A percentile compares a stretch with the other conserved stretches of the same genome.
Evolutionary conservation across 2,329 filamentous ascomycete species (phyloP).

Genomic region (Alternaria sp.): DNA sequence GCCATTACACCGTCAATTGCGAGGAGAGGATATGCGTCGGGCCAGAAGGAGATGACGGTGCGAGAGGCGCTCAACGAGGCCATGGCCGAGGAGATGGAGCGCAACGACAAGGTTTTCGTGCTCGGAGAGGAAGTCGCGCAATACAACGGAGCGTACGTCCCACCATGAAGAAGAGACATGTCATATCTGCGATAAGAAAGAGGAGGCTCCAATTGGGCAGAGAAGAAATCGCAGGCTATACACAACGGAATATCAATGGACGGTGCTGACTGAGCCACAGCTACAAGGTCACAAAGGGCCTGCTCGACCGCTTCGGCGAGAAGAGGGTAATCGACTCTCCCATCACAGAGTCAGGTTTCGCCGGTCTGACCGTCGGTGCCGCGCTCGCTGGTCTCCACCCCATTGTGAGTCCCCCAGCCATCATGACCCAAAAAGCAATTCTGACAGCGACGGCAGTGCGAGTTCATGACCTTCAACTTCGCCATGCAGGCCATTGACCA

Average conservation of each 20-base stretch:
- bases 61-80: slow-evolving; percentile 98
- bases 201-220: background rate
- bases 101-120: slow-evolving; percentile 93
- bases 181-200: slow-evolving; percentile 1
- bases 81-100: slow-evolving; percentile 94
- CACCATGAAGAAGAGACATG: slow-evolving; percentile 12
- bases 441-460: slow-evolving; percentile 67
- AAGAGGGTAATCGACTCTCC: slow-evolving; percentile 98
- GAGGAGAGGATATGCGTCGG: slow-evolving; percentile 63
- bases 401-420: slow-evolving; percentile 67
- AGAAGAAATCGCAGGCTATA: slow-evolving; percentile 4
- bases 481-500: slow-evolving; percentile 99
- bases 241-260: background rate
- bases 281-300: slow-evolving; percentile 99
- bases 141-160: slow-evolving; percentile 88
- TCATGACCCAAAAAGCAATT: background rate
- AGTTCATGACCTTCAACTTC: slow-evolving; percentile 99
- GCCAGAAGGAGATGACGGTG: slow-evolving; percentile 92
- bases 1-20: slow-evolving; percentile 57
- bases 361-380: slow-evolving; percentile 90
- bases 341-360: slow-evolving; percentile 97
- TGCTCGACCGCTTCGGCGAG: slow-evolving; percentile 95
- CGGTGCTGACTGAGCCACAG: slow-evolving; percentile 55
- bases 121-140: slow-evolving; percentile 98
- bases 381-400: slow-evolving; percentile 94